A percentile compares a stretch with the other conserved stretches of the same genome.
These are phyloP conservation scores for Podaxis rugospora DNA, from an alignment of 768 basidiomycete genomes.

Conservation along the genomic window DNA sequence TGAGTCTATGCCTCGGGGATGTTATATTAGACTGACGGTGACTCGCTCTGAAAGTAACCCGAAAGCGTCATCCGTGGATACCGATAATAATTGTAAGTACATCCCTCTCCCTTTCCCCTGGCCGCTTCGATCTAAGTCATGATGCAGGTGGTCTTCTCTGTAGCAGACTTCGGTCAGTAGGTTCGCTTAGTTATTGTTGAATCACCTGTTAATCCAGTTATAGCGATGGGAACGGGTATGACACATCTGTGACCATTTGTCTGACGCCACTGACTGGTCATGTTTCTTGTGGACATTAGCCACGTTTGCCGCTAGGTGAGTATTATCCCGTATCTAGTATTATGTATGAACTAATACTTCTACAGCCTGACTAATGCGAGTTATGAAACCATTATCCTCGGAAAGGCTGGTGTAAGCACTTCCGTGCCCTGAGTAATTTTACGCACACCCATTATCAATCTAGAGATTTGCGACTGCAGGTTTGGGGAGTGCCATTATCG, in stretches of 20 bases:
- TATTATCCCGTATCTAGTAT: background rate
- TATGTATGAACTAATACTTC: background rate
- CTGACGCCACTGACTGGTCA: background rate
- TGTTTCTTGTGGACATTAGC: background rate
- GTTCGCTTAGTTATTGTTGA: background rate
- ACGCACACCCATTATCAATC: background rate
- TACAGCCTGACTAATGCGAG: background rate
- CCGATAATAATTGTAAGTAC: background rate
- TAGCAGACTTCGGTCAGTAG: background rate
- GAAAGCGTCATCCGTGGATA: background rate
- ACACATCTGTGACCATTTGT: background rate
- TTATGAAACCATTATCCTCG: background rate
- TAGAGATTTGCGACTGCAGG: background rate
- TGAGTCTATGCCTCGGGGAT: background rate
- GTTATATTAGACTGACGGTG: background rate
- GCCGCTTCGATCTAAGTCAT: too few species aligned
- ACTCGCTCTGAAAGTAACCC: background rate
- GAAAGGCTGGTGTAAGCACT: background rate
- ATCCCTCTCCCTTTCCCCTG: background rate
- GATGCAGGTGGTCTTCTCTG: background rate
- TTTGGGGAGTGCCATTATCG: background rate
- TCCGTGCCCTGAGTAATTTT: background rate
- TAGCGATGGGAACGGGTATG: background rate
- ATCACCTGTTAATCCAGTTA: background rate
- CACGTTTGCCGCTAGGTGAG: background rate